These are phyloP conservation scores for Saccharomyces paradoxus DNA, from an alignment of 805 yeast species.

Conservation along the genomic window DNA sequence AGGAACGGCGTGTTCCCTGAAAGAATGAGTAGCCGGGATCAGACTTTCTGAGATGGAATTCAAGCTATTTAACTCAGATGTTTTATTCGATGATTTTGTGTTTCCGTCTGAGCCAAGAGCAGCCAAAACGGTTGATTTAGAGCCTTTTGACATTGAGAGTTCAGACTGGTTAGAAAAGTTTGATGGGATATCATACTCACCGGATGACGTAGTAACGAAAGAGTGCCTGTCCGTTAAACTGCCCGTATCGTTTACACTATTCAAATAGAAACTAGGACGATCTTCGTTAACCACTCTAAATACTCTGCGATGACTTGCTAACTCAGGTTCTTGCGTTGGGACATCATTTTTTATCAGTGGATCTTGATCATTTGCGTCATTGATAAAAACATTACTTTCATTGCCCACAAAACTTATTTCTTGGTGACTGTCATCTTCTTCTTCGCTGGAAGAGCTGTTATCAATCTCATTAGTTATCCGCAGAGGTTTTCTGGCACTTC, in stretches of 20 bases:
- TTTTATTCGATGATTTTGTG: not conserved
- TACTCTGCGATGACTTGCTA: constrained; percentile 5
- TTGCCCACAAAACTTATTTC: not conserved
- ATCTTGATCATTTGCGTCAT: not conserved
- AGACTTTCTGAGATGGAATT: not conserved
- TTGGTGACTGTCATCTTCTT: not conserved
- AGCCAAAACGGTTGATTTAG: not conserved
- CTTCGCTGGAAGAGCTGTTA: not conserved
- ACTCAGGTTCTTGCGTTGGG: not conserved
- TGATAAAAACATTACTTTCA: not conserved
- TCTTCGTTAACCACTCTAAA: constrained; percentile 29
- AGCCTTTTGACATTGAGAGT: not conserved
- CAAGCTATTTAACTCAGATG: not conserved
- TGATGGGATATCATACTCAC: constrained; percentile 2
- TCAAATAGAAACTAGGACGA: constrained; percentile 21
- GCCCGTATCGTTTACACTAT: constrained; percentile 11
- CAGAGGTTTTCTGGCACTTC: not conserved
- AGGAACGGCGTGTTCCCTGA: not conserved
- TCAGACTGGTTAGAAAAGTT: not conserved
- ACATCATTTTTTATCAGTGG: not conserved
- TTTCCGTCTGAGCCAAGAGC: not conserved
- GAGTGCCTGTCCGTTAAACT: constrained; percentile 1
- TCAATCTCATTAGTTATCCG: not conserved
- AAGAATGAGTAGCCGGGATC: not conserved
- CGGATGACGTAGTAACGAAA: not conserved